These are phyloP conservation scores for Melocanna baccifera DNA, from an alignment of 176 grass and related monocot genomes.

Conservation along the genomic window DNA sequence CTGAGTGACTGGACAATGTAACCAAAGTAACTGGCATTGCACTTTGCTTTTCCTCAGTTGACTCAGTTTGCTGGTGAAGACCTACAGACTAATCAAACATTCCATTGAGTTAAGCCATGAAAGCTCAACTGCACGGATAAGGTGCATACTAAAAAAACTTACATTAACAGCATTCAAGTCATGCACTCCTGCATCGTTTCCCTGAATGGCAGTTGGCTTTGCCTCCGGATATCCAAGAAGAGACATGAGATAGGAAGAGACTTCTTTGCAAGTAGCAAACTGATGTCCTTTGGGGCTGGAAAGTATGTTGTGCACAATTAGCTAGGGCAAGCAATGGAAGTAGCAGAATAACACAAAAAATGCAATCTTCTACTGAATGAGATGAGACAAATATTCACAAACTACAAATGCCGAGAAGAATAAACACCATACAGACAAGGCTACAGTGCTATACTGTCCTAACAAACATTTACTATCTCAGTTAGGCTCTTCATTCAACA, in stretches of 20 bases:
- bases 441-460: neutral
- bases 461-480: slow-evolving; percentile 4
- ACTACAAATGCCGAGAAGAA: neutral
- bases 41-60: slow-evolving; percentile 41
- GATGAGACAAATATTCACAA: slow-evolving; percentile 22
- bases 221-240: slow-evolving; percentile 68
- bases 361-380: neutral
- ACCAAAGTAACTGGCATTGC: slow-evolving; percentile 21
- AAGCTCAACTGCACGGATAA: slow-evolving; percentile 15
- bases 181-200: slow-evolving; percentile 17
- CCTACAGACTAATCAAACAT: slow-evolving; percentile 50
- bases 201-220: slow-evolving; percentile 36
- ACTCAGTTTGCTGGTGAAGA: slow-evolving; percentile 42
- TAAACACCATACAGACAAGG: slow-evolving; percentile 15
- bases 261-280: slow-evolving; percentile 83
- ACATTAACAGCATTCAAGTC: slow-evolving; percentile 45
- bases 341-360: slow-evolving; percentile 9
- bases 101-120: neutral
- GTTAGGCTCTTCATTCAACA: slow-evolving; percentile 16
- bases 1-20: slow-evolving; percentile 23
- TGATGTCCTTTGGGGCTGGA: slow-evolving; percentile 89
- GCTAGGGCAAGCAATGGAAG: neutral
- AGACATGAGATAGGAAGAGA: slow-evolving; percentile 76
- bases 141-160: slow-evolving; percentile 34
- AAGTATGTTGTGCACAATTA: slow-evolving; percentile 36